Evolutionary conservation across 2,329 filamentous ascomycete species (phyloP).

Genomic region (Aureobasidium subglaciale): DNA sequence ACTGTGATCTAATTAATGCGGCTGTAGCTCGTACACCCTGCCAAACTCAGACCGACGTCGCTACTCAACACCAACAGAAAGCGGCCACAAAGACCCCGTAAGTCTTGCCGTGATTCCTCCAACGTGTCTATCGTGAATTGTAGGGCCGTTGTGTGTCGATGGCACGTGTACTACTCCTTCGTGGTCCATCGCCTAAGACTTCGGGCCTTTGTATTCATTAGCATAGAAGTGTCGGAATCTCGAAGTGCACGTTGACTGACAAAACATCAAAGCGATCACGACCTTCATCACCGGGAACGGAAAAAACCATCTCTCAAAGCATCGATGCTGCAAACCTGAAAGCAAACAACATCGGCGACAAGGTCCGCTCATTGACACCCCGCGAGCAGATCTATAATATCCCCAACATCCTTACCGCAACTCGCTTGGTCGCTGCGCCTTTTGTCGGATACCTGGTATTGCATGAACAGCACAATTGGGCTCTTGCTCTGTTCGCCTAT

Average conservation of each 20-base stretch:
- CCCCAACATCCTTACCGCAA: slow-evolving; percentile 88
- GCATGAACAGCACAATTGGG: slow-evolving; percentile 69
- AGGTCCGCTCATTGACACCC: slow-evolving; percentile 30
- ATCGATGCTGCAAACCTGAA: slow-evolving; percentile 24
- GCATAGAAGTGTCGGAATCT: too few relatives aligned
- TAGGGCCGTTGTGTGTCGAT: background rate
- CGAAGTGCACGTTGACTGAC: background rate
- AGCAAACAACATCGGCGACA: slow-evolving; percentile 24
- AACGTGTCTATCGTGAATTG: background rate
- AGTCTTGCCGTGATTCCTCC: background rate
- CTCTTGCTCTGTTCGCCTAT: slow-evolving; percentile 82
- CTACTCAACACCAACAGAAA: background rate
- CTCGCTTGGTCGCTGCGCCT: slow-evolving; percentile 75
- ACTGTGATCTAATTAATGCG: background rate
- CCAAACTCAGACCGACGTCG: background rate
- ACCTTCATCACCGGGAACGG: background rate
- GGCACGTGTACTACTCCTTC: background rate
- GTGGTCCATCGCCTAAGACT: background rate
- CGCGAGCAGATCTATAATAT: slow-evolving; percentile 95
- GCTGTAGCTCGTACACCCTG: background rate
- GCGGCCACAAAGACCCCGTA: background rate
- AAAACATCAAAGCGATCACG: background rate
- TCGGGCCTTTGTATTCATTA: background rate
- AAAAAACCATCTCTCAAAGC: slow-evolving; percentile 20
- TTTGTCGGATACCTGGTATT: slow-evolving; percentile 83